phyloP scores from a whole-genome alignment of 441 rosid genomes.

The Pelargonium australe region DNA sequence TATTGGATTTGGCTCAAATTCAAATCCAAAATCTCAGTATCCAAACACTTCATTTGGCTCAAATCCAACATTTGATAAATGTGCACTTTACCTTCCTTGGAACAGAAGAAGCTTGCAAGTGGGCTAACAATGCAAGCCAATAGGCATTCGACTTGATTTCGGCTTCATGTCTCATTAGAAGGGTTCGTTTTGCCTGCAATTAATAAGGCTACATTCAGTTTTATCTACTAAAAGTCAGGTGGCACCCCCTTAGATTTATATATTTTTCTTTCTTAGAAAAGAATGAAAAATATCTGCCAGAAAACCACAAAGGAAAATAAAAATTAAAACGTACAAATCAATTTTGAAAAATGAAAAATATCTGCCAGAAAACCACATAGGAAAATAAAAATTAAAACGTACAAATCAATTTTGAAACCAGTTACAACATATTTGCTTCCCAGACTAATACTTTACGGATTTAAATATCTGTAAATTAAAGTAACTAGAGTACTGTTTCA shows the following conservation, averaged over 20 bases:
- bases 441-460: background rate
- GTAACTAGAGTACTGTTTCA: background rate
- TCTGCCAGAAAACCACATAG: background rate
- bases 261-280: too few species aligned
- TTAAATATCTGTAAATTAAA: background rate
- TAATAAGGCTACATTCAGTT: background rate
- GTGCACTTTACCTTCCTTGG: constrained; percentile 70
- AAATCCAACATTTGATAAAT: constrained; percentile 1
- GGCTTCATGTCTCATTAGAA: constrained; percentile 98
- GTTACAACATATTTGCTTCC: too few species aligned
- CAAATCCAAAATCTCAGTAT: too few species aligned
- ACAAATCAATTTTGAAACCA: background rate
- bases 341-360: too few species aligned
- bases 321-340: too few species aligned
- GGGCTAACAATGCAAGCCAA: constrained; percentile 97
- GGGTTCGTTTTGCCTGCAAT: constrained; percentile 88
- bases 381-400: background rate
- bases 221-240: background rate
- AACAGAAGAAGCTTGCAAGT: constrained; percentile 92
- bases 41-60: too few species aligned
- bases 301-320: too few species aligned
- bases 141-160: constrained; percentile 96
- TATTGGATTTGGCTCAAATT: too few species aligned
- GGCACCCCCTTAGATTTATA: background rate
- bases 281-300: background rate